Evolutionary conservation across 306 rosid species (phyloP).

Genomic region (Corylus heterophylla): DNA sequence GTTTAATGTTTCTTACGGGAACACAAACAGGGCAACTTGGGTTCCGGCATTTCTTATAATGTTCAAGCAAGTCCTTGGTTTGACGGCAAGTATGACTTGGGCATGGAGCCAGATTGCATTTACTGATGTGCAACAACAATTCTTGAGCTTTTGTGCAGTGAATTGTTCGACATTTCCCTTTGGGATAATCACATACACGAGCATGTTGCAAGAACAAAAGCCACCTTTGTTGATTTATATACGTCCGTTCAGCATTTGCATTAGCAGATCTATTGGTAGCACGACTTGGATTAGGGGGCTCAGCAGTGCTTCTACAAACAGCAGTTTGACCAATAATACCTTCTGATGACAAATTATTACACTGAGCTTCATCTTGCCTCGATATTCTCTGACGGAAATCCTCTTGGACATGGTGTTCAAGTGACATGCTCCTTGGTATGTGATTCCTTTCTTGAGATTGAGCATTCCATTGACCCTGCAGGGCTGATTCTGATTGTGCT

Average conservation of each 20-base stretch:
- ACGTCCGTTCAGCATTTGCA: conserved; percentile 33
- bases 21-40: conserved; percentile 83
- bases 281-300: conserved; percentile 38
- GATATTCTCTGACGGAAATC: conserved; percentile 57
- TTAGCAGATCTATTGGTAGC: conserved; percentile 24
- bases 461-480: conserved; percentile 54
- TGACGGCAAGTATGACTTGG: conserved; percentile 62
- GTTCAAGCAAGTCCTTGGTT: conserved; percentile 68
- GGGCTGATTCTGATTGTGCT: conserved; percentile 51
- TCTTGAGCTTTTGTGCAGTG: conserved; percentile 61
- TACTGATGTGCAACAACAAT: conserved; percentile 70
- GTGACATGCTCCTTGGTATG: conserved; percentile 28
- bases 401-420: conserved; percentile 49
- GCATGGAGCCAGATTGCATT: conserved; percentile 51
- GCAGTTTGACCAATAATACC: conserved; percentile 63
- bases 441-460: conserved; percentile 42
- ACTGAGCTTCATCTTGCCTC: conserved; percentile 74
- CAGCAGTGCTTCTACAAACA: conserved; percentile 45
- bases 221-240: conserved; percentile 83
- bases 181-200: conserved; percentile 66
- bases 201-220: conserved; percentile 92
- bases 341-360: conserved; percentile 76
- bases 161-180: conserved; percentile 77
- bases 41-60: conserved; percentile 66
- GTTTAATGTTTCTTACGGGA: conserved; percentile 51